phyloP scores from a whole-genome alignment of 257 asterid genomes.

The Rhazya stricta region DNA sequence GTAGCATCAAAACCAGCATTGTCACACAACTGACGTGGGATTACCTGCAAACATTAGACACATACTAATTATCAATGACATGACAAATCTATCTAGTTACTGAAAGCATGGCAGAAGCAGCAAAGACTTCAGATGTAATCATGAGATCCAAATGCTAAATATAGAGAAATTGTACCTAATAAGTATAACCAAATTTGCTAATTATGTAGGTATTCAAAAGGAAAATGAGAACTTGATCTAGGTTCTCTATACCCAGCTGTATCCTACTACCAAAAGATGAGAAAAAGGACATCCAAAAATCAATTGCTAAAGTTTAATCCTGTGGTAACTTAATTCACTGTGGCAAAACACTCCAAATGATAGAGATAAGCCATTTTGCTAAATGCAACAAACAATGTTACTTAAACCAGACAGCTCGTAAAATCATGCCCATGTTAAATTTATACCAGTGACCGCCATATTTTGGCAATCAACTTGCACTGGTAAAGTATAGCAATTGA shows the following conservation, averaged over 20 bases:
- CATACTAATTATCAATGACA: conserved; percentile 5
- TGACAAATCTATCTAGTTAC: background rate
- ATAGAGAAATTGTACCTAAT: background rate
- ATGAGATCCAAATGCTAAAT: background rate
- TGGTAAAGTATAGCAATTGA: background rate
- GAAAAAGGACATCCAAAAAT: background rate
- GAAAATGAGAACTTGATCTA: background rate
- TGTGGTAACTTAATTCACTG: too few relatives aligned
- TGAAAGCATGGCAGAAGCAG: background rate
- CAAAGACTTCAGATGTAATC: conserved; percentile 1
- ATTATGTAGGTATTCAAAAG: too few relatives aligned
- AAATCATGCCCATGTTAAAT: background rate
- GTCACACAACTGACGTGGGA: conserved; percentile 63
- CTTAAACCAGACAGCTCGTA: background rate
- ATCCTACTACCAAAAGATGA: background rate
- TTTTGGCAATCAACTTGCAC: background rate
- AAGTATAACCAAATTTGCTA: background rate
- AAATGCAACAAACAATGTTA: background rate
- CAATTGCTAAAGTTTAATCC: background rate
- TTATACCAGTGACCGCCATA: too few relatives aligned
- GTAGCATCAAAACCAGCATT: conserved; percentile 92
- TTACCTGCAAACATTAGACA: conserved; percentile 35
- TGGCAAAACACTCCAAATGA: too few relatives aligned
- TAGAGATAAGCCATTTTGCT: background rate
- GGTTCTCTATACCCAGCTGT: background rate